These are phyloP conservation scores for Neophaeococcomyces aloes DNA, from an alignment of 2,329 filamentous ascomycete genomes.

Conservation along the genomic window DNA sequence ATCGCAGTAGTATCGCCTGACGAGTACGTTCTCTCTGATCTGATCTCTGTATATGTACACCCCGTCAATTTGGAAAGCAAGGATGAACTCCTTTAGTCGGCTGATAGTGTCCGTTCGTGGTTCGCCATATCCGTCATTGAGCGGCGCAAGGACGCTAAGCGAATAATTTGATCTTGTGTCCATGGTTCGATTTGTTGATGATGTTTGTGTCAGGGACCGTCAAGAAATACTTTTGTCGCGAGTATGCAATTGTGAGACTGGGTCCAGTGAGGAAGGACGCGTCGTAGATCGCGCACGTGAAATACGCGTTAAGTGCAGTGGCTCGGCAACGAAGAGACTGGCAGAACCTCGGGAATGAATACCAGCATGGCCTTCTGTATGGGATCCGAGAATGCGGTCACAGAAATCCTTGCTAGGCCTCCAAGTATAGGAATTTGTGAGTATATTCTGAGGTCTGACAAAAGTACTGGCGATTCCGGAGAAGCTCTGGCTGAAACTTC, in stretches of 20 bases:
- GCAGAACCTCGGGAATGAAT: no score
- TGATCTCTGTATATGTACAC: slow-evolving; percentile 96
- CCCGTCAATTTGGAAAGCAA: slow-evolving; percentile 89
- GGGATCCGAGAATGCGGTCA: no score
- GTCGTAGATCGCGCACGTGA: slow-evolving; percentile 2
- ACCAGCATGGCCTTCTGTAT: no score
- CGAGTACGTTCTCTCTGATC: slow-evolving; percentile 82
- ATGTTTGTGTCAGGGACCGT: neutral
- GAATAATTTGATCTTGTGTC: slow-evolving; percentile 83
- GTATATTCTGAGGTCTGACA: no score
- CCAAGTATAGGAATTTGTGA: no score
- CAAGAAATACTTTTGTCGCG: no score
- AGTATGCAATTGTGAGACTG: no score
- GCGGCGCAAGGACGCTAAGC: slow-evolving; percentile 65
- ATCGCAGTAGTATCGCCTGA: slow-evolving; percentile 93
- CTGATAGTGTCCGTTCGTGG: slow-evolving; percentile 62
- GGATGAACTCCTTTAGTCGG: slow-evolving; percentile 78
- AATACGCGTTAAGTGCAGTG: slow-evolving; percentile 18
- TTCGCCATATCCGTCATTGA: slow-evolving; percentile 56
- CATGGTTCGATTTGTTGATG: slow-evolving; percentile 47
- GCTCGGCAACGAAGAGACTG: neutral
- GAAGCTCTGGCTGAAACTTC: no score
- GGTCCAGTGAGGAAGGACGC: no score
- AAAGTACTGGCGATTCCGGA: no score
- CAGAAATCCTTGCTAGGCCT: no score